phyloP scores from a whole-genome alignment of 257 asterid species.

The Solanum dulcamara region DNA sequence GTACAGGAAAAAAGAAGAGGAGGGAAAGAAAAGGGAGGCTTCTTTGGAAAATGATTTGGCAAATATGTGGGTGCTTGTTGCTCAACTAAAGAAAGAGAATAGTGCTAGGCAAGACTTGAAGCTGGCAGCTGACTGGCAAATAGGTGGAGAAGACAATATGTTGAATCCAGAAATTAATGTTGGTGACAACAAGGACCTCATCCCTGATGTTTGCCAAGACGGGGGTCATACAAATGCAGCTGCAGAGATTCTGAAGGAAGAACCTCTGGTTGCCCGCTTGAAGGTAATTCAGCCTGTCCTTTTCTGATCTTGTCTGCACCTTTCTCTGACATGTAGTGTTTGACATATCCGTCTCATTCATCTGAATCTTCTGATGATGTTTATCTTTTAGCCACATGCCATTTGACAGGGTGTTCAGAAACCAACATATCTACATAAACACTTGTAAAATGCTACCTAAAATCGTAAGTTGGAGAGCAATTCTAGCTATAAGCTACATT shows the following conservation, averaged over 20 bases:
- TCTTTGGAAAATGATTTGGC: slow-evolving; percentile 91
- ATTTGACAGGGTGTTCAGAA: not conserved
- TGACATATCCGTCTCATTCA: not conserved
- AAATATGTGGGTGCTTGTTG: slow-evolving; percentile 99
- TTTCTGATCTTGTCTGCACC: not conserved
- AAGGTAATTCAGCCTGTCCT: slow-evolving; percentile 34
- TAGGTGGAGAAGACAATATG: slow-evolving; percentile 17
- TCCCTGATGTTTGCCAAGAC: slow-evolving; percentile 18
- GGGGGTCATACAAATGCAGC: slow-evolving; percentile 25
- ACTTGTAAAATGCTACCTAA: not conserved
- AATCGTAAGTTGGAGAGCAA: not conserved
- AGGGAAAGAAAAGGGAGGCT: slow-evolving; percentile 80
- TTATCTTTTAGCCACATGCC: not conserved
- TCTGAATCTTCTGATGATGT: not conserved
- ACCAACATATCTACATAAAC: not conserved
- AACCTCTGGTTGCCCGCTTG: slow-evolving; percentile 83
- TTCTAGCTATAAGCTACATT: not conserved
- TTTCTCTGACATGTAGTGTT: not conserved
- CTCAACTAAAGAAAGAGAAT: slow-evolving; percentile 83
- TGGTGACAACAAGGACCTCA: slow-evolving; percentile 26
- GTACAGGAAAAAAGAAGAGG: slow-evolving; percentile 68
- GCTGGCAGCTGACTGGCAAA: slow-evolving; percentile 17
- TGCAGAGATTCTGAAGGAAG: slow-evolving; percentile 46
- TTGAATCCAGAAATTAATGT: slow-evolving; percentile 29
- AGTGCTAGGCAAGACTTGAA: slow-evolving; percentile 31